Percentiles rank a stretch among this genome's conserved stretches.
Conservation (phyloP, 2,329 filamentous ascomycete genomes). For the Pseudogymnoascus sp. region DNA sequence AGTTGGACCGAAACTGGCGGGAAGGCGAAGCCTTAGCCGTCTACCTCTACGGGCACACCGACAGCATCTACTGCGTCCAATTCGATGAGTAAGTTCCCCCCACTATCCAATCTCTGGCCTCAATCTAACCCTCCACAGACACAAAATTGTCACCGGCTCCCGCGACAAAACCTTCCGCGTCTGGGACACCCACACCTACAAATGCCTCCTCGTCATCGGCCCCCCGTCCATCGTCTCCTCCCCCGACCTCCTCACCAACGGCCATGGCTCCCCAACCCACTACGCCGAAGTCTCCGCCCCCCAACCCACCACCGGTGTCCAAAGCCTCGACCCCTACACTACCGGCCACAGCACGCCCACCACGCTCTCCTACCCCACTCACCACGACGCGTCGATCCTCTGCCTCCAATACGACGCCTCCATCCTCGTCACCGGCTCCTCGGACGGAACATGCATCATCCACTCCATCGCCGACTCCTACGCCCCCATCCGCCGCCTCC, state of each 20-base stretch:
- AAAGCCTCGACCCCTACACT: constrained; percentile 28
- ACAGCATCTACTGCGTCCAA: constrained; percentile 96
- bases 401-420: constrained; percentile 91
- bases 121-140: constrained; percentile 42
- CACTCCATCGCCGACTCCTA: constrained; percentile 78
- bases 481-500: constrained; percentile 67
- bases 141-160: constrained; percentile 94
- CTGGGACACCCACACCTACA: constrained; percentile 86
- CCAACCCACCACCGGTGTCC: constrained; percentile 29
- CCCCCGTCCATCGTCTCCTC: constrained; percentile 57
- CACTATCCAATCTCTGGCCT: neutral
- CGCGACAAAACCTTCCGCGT: constrained; percentile 91
- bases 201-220: constrained; percentile 80
- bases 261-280: constrained; percentile 43
- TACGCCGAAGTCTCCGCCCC: constrained; percentile 42
- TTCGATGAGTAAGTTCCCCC: constrained; percentile 73
- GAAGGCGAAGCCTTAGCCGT: constrained; percentile 64
- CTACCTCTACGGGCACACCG: constrained; percentile 86
- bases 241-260: constrained; percentile 42
- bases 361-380: constrained; percentile 49
- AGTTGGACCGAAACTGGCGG: constrained; percentile 73
- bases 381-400: constrained; percentile 87
- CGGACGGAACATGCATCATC: constrained; percentile 83
- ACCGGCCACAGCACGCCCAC: constrained; percentile 41
- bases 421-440: constrained; percentile 91